Conservation (phyloP, 768 basidiomycete species). For the Rubroboletus pulcherrimus region DNA sequence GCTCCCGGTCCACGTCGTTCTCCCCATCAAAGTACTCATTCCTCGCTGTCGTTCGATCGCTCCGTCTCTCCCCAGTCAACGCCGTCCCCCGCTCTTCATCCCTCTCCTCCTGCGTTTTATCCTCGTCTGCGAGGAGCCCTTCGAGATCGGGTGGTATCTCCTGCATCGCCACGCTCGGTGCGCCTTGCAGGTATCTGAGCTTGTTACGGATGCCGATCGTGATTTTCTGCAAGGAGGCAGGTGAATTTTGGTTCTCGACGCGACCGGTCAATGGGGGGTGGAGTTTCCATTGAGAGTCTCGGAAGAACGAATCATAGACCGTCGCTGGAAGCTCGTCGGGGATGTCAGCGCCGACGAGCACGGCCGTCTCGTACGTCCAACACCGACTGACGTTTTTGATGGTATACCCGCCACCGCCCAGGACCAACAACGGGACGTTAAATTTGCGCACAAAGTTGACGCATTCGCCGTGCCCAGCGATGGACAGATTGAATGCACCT, state of each 20-base stretch:
- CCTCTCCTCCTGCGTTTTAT: slow-evolving; percentile 61
- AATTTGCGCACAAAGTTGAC: slow-evolving; percentile 95
- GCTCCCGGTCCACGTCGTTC: slow-evolving; percentile 57
- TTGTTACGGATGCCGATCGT: slow-evolving; percentile 83
- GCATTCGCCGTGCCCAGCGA: slow-evolving; percentile 97
- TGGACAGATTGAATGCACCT: slow-evolving; percentile 96
- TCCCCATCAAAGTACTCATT: slow-evolving; percentile 78
- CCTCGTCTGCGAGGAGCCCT: slow-evolving; percentile 71
- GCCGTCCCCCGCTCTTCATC: slow-evolving; percentile 64
- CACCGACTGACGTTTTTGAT: slow-evolving; percentile 97
- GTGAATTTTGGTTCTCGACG: slow-evolving; percentile 90
- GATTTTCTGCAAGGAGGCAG: slow-evolving; percentile 80
- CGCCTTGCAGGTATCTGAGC: slow-evolving; percentile 87
- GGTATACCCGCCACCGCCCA: slow-evolving; percentile 96
- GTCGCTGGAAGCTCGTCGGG: slow-evolving; percentile 87
- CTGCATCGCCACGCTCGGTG: slow-evolving; percentile 95
- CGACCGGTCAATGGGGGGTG: slow-evolving; percentile 90
- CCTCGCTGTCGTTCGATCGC: slow-evolving; percentile 48
- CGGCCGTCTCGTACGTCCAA: slow-evolving; percentile 97
- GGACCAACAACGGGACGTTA: slow-evolving; percentile 82
- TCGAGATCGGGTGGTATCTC: slow-evolving; percentile 93
- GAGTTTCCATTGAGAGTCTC: slow-evolving; percentile 85
- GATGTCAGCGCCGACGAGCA: slow-evolving; percentile 78
- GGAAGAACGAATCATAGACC: slow-evolving; percentile 90
- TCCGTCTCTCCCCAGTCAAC: slow-evolving; percentile 48